Base-by-base conservation (phyloP, 805 yeast species). In the Priceomyces medius region DNA sequence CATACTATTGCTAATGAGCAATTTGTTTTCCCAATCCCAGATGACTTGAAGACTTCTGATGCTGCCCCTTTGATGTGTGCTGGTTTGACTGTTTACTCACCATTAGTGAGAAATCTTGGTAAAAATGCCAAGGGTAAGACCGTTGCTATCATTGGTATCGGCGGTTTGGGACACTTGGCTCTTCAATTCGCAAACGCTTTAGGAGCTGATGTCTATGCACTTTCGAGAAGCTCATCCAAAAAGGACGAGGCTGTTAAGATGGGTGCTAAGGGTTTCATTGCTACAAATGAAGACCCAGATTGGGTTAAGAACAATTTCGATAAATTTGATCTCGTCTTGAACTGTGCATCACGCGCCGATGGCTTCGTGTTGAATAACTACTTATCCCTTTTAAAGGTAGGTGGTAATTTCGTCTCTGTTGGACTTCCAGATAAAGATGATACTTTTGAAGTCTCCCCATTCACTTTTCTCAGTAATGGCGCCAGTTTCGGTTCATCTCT, bases 101-200 rank as follows among this genome's bases (percentile, higher is more conserved):
- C 83, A 18, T 58, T 77, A 47, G 64, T 61, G 23, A 66, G 77
- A 60, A 77, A 74, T 42, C 70, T 52, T 8, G 59, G 58, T 33
- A 31, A 43, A 27, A 44, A 47, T 33, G 48, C 46, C 23, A 39
- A 49, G 4, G 69, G 72, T 17, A 67, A 68, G 35, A 71, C 64
- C 34, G 83, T 81, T 38, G 86, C 83, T 32, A 62, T 81, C 42
- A 72, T 76, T 43, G 86, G 85, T 41, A 71, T 81, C 44, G 87
- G 87, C 38, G 87, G 87, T 24, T 70, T 81, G 42, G 87, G 87
- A 36, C 83, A 79, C 65, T 69, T 79, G 69, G 82, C 75, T n/a
- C 58, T 81, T 41, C 70, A 73, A 56, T 76, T 77, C 48, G 81
- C 85, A 32, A 67, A 67, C 46, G 85, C 85, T 4, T 55, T 81